Percentiles rank a stretch among this genome's conserved stretches.
Evolutionary conservation across 1,284 basidiomycete genomes (phyloP).

Genomic region (Entoloma clypeatum): DNA sequence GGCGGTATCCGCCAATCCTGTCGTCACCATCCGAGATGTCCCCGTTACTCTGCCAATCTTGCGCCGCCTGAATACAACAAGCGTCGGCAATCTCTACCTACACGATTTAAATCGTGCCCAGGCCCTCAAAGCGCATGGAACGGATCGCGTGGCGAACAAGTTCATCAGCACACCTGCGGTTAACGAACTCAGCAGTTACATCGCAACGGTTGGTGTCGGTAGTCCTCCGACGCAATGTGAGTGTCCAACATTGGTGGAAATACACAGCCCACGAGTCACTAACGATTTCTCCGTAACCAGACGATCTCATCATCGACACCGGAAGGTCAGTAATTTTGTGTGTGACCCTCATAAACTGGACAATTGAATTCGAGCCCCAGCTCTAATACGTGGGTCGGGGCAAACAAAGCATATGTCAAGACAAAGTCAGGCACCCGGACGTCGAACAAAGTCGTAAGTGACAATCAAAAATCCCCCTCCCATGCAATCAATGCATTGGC

Average conservation of each 20-base stretch:
- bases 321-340: conserved; percentile 30
- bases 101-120: conserved; percentile 52
- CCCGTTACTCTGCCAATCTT: conserved; percentile 45
- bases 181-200: conserved; percentile 49
- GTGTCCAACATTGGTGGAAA: conserved; percentile 8
- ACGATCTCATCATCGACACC: conserved; percentile 40
- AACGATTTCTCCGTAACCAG: conserved; percentile 20
- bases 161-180: conserved; percentile 38
- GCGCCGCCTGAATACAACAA: conserved; percentile 46
- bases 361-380: conserved; percentile 28
- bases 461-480: too few species aligned
- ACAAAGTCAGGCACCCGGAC: conserved; percentile 47
- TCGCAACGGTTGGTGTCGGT: conserved; percentile 54
- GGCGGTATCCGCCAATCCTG: conserved; percentile 42
- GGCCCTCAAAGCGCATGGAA: conserved; percentile 37
- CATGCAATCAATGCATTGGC: not conserved
- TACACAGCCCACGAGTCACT: too few species aligned
- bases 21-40: conserved; percentile 39
- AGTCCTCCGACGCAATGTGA: conserved; percentile 54
- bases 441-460: conserved; percentile 40
- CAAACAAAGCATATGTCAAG: conserved; percentile 39
- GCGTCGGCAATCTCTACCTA: conserved; percentile 44
- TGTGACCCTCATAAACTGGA: conserved; percentile 4
- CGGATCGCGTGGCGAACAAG: conserved; percentile 27
- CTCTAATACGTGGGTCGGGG: conserved; percentile 70